Evolutionary conservation across 176 grass and related monocot genomes (phyloP), one percentile per base, ranked within the genome.

Genomic region (Ampelocalamus luodianensis): DNA sequence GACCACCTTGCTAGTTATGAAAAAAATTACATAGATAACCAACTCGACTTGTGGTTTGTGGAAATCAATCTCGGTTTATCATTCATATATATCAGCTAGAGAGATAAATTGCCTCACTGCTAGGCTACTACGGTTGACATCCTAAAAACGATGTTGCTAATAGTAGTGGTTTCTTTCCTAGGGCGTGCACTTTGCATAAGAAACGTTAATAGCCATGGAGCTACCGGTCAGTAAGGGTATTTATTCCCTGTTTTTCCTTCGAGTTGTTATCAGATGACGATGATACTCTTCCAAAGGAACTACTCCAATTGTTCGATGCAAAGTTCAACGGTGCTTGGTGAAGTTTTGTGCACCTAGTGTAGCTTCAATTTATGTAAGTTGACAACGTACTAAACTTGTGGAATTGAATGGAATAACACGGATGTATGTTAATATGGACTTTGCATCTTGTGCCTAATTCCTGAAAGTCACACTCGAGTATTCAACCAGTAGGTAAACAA

Each of bases 401-500:
- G 34, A 80, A 50, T 15, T 24, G 5, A 13, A 59, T 36, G 26
- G 1, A 51, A 50, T 18, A 0, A 51, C 34, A 56, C 16, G 5
- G 32, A 74, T 20, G 18, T 36, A 4, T 18, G 6, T 23, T 8
- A 51, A 38, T 15, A 0, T 20, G 24, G 24, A 61, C 62, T 61
- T 61, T 62, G 44, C 44, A 72, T 8, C n/a, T 5, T 0, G 56
- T 46, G 4, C 26, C 4, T 15, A 27, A 15, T 46, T 27, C 29
- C 23, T 27, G 23, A 10, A 27, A 10, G 71, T 51, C 71, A 32
- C 45, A 32, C 16, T 61, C 36, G 67, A 71, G 17, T 64, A 3
- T 80, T 80, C 43, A 50, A 49, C 27, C 26, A 43, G 37, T 45
- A 34, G 80, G 67, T 82, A 72, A 27, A 59, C 16, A 82, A 12